Evolutionary conservation across 2,329 filamentous ascomycete genomes (phyloP).

Genomic region (Ophidiomyces ophidiicola): DNA sequence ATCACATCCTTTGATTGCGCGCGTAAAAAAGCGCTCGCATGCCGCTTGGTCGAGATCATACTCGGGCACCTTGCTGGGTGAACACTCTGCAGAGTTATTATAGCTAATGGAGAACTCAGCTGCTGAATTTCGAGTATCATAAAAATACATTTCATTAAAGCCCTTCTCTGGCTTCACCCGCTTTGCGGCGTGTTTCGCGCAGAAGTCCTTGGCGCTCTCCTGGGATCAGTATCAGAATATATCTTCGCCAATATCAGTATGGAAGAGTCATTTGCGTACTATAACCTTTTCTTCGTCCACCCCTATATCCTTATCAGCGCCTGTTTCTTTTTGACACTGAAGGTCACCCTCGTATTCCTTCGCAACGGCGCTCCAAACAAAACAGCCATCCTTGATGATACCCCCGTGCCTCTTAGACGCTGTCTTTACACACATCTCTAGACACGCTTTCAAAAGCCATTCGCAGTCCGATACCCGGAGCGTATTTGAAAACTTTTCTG

Average conservation of each 20-base stretch:
- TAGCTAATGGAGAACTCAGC: constrained; percentile 3
- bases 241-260: not conserved
- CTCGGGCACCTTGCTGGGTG: constrained; percentile 1
- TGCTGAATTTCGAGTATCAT: constrained; percentile 4
- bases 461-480: constrained; percentile 2
- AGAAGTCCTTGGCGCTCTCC: constrained; percentile 6
- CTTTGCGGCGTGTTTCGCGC: not conserved
- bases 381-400: constrained; percentile 2
- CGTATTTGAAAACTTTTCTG: constrained; percentile 1
- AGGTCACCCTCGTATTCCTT: constrained; percentile 9
- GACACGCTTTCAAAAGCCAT: constrained; percentile 2
- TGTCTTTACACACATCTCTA: constrained; percentile 4
- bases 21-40: constrained; percentile 6
- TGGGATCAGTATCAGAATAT: not conserved
- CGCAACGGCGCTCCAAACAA: constrained; percentile 4
- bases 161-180: not conserved
- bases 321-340: constrained; percentile 6
- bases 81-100: constrained; percentile 1
- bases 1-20: constrained; percentile 6
- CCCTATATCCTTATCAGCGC: not conserved
- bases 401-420: constrained; percentile 3
- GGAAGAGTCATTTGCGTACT: not conserved
- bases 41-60: constrained; percentile 8
- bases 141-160: not conserved
- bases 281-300: not conserved